Conservation (phyloP, 495 filamentous ascomycete genomes). For the Glonium stellatum region DNA sequence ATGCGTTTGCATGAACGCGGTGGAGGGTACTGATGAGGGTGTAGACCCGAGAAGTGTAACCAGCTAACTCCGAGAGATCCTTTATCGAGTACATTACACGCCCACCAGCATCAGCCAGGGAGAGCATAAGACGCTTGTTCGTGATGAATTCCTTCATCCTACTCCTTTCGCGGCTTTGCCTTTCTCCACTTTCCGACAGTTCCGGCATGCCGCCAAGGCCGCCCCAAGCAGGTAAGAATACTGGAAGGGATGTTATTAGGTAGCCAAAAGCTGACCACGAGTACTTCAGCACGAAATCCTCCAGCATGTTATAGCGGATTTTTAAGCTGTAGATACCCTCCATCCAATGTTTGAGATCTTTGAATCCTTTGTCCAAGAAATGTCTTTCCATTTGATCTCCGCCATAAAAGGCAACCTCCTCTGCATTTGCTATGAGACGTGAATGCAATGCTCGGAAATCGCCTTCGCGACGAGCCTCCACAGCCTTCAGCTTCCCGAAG, state of each 20-base stretch:
- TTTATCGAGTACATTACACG: conserved; percentile 99
- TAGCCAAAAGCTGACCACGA: conserved; percentile 98
- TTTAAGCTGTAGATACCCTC: conserved; percentile 93
- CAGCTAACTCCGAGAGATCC: conserved; percentile 91
- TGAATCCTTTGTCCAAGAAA: conserved; percentile 84
- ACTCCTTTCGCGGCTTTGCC: conserved; percentile 57
- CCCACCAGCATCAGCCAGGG: conserved; percentile 90
- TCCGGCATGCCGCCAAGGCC: conserved; percentile 69
- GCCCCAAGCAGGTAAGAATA: conserved; percentile 94
- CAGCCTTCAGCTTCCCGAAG: conserved; percentile 92
- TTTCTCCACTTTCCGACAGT: conserved; percentile 40
- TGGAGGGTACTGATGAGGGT: conserved; percentile 91
- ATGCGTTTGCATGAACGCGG: conserved; percentile 82
- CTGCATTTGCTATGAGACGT: conserved; percentile 89
- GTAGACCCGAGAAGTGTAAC: conserved; percentile 92
- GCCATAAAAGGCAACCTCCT: conserved; percentile 98
- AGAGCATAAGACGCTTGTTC: conserved; percentile 97
- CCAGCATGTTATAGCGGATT: conserved; percentile 96
- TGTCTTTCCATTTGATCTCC: conserved; percentile 87
- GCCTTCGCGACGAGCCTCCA: conserved; percentile 87
- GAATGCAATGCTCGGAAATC: conserved; percentile 88
- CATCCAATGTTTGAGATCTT: conserved; percentile 87
- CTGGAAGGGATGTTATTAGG: conserved; percentile 80
- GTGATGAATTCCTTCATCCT: conserved; percentile 99
- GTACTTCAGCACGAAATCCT: conserved; percentile 97